Base-by-base conservation (phyloP, 345 rosid species). In the Populus euphratica region DNA sequence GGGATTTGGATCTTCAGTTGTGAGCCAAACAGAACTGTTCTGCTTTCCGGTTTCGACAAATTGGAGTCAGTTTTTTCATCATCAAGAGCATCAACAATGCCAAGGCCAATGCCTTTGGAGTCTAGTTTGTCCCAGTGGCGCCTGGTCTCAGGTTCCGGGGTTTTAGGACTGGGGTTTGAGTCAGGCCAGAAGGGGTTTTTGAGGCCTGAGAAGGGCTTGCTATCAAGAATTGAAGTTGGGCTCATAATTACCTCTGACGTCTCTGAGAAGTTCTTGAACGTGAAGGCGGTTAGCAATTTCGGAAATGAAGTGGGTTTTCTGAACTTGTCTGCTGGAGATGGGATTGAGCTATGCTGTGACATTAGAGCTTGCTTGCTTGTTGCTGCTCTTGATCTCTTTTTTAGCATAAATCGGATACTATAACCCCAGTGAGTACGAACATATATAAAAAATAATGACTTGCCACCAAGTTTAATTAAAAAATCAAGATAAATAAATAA, bases 191-290 rank as follows among this genome's bases (percentile, higher is more conserved):
- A 90, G 1, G 98, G 93, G 79, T 86, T 92, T 77, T 82, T 93
- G 67, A 90, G 77, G 76, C 83, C 84, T 29, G 91, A 90, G 71
- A 91, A 90, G 35, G 95, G 88, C 80, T 91, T 92, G 70, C 85
- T 76, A 81, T 94, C 98, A 63, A 94, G 98, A 63, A 88, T 92
- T 8, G 98, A 94, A 73, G 94, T 94, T 36, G 98, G 98, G 70
- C 98, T 94, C 66, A 91, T 88, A 38, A 86, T 80, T 7, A 85
- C 77, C 68, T 90, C 92, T 47, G 85, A 69, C 27, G 82, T 67
- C 27, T 89, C 93, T 33, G 97, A 78, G 79, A 88, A 81, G 68
- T 78, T 81, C 81, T 90, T 90, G 23, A 90, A 81, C 73, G 76
- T 73, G 65, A 92, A 88, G 74, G 89, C 88, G 72, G 91, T 81